Evolutionary conservation across 2,329 filamentous ascomycete genomes (phyloP).

Genomic region (Hirsutella thompsonii): DNA sequence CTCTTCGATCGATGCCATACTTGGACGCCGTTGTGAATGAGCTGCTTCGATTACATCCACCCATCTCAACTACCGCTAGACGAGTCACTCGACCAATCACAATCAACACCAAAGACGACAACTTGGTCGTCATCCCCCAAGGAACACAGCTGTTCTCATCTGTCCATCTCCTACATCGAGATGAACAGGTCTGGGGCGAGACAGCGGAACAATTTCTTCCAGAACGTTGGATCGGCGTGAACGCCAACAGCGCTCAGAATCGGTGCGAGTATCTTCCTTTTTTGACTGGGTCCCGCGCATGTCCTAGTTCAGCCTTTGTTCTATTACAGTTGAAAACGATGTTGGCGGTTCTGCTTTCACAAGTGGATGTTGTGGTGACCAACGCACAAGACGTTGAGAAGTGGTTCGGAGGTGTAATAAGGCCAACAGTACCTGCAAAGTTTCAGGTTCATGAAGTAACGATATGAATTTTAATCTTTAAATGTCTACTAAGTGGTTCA

Average conservation of each 20-base stretch:
- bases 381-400: neutral
- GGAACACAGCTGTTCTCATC: slow-evolving; percentile 2
- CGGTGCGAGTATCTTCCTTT: slow-evolving; percentile 3
- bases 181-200: slow-evolving; percentile 2
- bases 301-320: slow-evolving; percentile 3
- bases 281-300: neutral
- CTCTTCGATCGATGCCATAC: slow-evolving; percentile 1
- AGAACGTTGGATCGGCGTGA: slow-evolving; percentile 1
- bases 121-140: neutral
- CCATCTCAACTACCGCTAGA: slow-evolving; percentile 1
- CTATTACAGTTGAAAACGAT: slow-evolving; percentile 4
- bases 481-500: too few relatives aligned
- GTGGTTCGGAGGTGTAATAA: slow-evolving; percentile 1
- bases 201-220: slow-evolving; percentile 1
- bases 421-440: neutral
- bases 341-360: slow-evolving; percentile 1
- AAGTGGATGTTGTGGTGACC: neutral
- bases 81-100: slow-evolving; percentile 1
- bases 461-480: neutral
- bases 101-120: neutral
- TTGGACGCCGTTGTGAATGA: slow-evolving; percentile 1
- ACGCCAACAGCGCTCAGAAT: neutral
- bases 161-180: slow-evolving; percentile 2
- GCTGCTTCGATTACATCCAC: slow-evolving; percentile 1
- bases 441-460: neutral